Conservation (phyloP, 225 moss, liverwort and hornwort genomes). For the Pseudoscleropodium purum region DNA sequence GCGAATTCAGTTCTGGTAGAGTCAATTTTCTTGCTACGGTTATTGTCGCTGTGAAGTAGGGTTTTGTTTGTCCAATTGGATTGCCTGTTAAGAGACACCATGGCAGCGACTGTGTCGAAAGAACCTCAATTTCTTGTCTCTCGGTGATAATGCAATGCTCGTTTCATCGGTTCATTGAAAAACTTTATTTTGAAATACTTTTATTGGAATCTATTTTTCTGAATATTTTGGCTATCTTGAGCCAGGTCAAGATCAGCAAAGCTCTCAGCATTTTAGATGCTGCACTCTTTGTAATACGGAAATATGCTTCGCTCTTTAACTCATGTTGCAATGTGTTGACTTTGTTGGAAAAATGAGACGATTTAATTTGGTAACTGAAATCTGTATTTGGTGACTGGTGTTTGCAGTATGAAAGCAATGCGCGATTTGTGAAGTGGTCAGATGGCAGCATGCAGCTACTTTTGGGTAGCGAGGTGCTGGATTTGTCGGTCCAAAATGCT, state of each 20-base stretch:
- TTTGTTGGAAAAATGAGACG: neutral
- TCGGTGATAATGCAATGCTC: neutral
- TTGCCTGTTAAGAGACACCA: neutral
- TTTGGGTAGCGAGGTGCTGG: conserved; percentile 92
- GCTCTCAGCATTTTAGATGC: neutral
- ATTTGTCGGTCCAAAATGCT: conserved; percentile 83
- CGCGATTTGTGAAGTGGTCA: conserved; percentile 98
- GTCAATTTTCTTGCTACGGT: neutral
- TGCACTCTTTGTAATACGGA: neutral
- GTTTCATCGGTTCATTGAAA: neutral
- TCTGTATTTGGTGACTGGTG: neutral
- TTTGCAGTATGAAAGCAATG: conserved; percentile 96
- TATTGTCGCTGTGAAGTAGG: neutral
- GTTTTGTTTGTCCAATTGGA: neutral
- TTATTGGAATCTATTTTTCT: neutral
- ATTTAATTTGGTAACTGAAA: neutral
- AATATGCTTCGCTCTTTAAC: neutral
- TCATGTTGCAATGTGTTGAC: neutral
- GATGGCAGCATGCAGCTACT: conserved; percentile 96
- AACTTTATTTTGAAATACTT: neutral
- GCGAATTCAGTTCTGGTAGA: neutral
- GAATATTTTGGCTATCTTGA: neutral
- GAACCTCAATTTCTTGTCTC: neutral
- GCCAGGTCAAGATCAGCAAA: neutral
- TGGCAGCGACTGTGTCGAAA: neutral